These are phyloP conservation scores for Rhazya stricta DNA, from an alignment of 257 asterid genomes.

Conservation along the genomic window DNA sequence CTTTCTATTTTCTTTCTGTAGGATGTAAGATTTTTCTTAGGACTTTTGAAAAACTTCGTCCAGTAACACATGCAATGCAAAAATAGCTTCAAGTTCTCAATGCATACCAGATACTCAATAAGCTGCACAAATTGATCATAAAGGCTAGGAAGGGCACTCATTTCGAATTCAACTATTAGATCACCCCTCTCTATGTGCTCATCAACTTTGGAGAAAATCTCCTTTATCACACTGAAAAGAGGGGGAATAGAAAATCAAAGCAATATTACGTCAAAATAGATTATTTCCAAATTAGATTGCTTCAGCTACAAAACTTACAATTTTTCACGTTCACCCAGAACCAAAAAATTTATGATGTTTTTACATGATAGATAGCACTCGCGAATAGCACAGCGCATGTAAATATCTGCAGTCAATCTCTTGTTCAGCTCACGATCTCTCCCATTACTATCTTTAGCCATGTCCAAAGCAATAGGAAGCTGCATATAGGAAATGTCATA, in stretches of 20 bases:
- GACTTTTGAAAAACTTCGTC: background rate
- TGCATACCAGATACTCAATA: conserved; percentile 69
- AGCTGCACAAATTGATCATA: conserved; percentile 77
- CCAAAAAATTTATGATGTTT: conserved; percentile 72
- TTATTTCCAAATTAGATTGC: background rate
- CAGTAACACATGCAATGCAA: background rate
- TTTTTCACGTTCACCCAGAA: conserved; percentile 70
- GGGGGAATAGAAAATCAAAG: conserved; percentile 20
- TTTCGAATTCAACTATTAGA: conserved; percentile 49
- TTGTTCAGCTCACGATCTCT: conserved; percentile 87
- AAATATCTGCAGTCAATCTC: conserved; percentile 63
- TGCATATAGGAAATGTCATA: conserved; percentile 26
- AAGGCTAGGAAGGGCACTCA: conserved; percentile 79
- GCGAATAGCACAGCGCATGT: conserved; percentile 83
- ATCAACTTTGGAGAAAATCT: conserved; percentile 73
- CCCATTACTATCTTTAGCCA: conserved; percentile 92
- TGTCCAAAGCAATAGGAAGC: conserved; percentile 96
- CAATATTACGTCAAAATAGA: conserved; percentile 1
- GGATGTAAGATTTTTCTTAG: conserved; percentile 3
- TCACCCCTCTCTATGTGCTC: conserved; percentile 54
- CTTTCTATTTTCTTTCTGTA: conserved; percentile 66
- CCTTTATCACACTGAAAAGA: conserved; percentile 52
- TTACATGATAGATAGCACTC: conserved; percentile 91
- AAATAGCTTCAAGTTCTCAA: conserved; percentile 1
- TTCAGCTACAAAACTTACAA: conserved; percentile 46